Conservation (phyloP, 2,329 filamentous ascomycete species). For the Claviceps purpurea region DNA sequence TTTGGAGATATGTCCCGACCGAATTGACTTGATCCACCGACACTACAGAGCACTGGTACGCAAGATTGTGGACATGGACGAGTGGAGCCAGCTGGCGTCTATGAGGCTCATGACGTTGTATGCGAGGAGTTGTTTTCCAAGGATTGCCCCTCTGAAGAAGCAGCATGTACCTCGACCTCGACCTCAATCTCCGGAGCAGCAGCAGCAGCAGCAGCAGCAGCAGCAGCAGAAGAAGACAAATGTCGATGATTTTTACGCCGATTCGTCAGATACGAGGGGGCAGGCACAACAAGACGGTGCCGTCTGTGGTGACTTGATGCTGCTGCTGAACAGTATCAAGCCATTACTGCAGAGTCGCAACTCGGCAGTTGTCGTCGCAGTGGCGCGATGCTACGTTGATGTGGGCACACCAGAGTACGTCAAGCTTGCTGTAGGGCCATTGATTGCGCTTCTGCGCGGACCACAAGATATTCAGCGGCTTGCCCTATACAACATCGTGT, state of each 20-base stretch:
- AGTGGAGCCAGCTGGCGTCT: slow-evolving; percentile 87
- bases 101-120: slow-evolving; percentile 74
- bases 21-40: slow-evolving; percentile 78
- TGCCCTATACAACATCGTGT: slow-evolving; percentile 86
- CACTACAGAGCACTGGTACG: slow-evolving; percentile 76
- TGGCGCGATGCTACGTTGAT: slow-evolving; percentile 72
- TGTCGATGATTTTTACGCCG: slow-evolving; percentile 70
- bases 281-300: slow-evolving; percentile 32
- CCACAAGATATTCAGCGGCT: slow-evolving; percentile 81
- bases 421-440: slow-evolving; percentile 61
- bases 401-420: slow-evolving; percentile 71
- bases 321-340: slow-evolving; percentile 67
- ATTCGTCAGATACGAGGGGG: slow-evolving; percentile 30
- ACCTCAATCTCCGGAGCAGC: slow-evolving; percentile 7
- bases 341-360: slow-evolving; percentile 88
- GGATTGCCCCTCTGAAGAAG: slow-evolving; percentile 42
- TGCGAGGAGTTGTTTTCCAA: slow-evolving; percentile 75
- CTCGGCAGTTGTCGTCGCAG: slow-evolving; percentile 79
- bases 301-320: slow-evolving; percentile 68
- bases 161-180: slow-evolving; percentile 20
- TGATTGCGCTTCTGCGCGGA: slow-evolving; percentile 73
- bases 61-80: slow-evolving; percentile 97
- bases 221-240: slow-evolving; percentile 19
- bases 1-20: slow-evolving; percentile 75
- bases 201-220: slow-evolving; percentile 6